Conservation (phyloP, 2,329 filamentous ascomycete species). For the Akanthomyces uredinophilus region DNA sequence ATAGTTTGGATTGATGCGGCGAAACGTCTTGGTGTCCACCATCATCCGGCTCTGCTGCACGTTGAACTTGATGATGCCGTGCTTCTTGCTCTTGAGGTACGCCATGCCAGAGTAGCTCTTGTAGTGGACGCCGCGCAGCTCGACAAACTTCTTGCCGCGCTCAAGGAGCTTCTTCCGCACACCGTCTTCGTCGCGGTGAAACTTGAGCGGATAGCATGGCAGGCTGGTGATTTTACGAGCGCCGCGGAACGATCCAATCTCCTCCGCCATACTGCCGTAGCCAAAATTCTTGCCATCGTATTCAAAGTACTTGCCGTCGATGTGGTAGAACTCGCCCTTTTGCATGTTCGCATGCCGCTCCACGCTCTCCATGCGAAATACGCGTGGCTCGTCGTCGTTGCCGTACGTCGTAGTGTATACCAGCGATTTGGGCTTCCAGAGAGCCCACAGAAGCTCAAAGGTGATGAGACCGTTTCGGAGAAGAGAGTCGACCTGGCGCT, state of each 20-base stretch:
- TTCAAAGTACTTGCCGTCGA: conserved; percentile 78
- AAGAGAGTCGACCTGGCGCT: conserved; percentile 74
- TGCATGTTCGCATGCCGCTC: conserved; percentile 65
- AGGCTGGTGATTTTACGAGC: conserved; percentile 77
- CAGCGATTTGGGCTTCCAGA: conserved; percentile 83
- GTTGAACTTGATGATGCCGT: conserved; percentile 57
- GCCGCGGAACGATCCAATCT: conserved; percentile 73
- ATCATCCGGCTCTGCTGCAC: conserved; percentile 84
- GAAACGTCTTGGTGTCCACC: conserved; percentile 78
- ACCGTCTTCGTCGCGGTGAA: conserved; percentile 66
- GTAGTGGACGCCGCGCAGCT: conserved; percentile 78
- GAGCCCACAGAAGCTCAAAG: conserved; percentile 81
- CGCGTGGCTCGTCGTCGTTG: conserved; percentile 67
- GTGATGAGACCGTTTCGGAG: conserved; percentile 79
- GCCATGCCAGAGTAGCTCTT: conserved; percentile 78
- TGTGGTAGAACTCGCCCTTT: conserved; percentile 68
- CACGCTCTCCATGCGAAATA: conserved; percentile 75
- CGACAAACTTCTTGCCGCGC: conserved; percentile 78
- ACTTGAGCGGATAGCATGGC: conserved; percentile 70
- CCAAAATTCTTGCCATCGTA: conserved; percentile 86
- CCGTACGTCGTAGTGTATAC: conserved; percentile 75
- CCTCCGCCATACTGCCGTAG: conserved; percentile 62
- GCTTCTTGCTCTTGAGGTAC: conserved; percentile 75
- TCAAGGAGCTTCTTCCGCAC: conserved; percentile 65
- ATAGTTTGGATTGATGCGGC: conserved; percentile 83